Conservation (phyloP, 2,329 filamentous ascomycete species). For the Massarina eburnea region DNA sequence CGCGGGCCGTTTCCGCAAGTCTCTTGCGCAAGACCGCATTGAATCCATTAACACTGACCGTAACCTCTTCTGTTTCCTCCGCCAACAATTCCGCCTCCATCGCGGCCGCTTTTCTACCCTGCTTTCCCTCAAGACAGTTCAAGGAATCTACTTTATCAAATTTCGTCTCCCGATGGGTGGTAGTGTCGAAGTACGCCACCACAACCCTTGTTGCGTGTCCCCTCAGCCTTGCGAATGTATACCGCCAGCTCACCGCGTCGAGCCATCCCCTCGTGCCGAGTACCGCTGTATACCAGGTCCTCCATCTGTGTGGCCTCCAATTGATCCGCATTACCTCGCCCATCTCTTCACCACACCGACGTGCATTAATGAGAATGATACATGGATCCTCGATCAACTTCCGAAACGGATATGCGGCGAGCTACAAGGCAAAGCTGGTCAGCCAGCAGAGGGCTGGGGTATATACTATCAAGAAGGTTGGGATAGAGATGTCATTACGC, state of each 20-base stretch:
- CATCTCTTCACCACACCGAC: conserved; percentile 19
- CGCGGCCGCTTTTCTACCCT: conserved; percentile 10
- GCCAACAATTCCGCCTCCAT: conserved; percentile 10
- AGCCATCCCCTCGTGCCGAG: conserved; percentile 22
- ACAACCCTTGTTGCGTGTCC: conserved; percentile 15
- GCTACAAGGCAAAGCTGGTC: conserved; percentile 14
- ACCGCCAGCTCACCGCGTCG: conserved; percentile 20
- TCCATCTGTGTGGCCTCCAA: conserved; percentile 19
- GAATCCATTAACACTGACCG: conserved; percentile 18
- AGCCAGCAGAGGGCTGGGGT: conserved; percentile 32
- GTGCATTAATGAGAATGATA: conserved; percentile 18
- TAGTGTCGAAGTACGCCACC: conserved; percentile 23
- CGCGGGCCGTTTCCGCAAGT: conserved; percentile 9
- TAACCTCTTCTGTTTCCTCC: conserved; percentile 20
- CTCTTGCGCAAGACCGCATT: conserved; percentile 21
- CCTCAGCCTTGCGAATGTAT: conserved; percentile 21
- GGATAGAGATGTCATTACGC: conserved; percentile 17
- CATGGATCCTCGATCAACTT: conserved; percentile 23
- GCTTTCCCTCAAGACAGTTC: conserved; percentile 17
- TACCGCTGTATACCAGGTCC: conserved; percentile 26
- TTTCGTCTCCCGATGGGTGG: conserved; percentile 19
- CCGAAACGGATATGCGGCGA: conserved; percentile 24
- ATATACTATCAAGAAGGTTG: conserved; percentile 27
- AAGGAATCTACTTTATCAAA: conserved; percentile 24
- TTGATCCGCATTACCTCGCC: conserved; percentile 21